Percentiles rank a stretch among this genome's conserved stretches.
These are phyloP conservation scores for Colletotrichum sp. DNA, from an alignment of 2,329 filamentous ascomycete species.

Conservation along the genomic window DNA sequence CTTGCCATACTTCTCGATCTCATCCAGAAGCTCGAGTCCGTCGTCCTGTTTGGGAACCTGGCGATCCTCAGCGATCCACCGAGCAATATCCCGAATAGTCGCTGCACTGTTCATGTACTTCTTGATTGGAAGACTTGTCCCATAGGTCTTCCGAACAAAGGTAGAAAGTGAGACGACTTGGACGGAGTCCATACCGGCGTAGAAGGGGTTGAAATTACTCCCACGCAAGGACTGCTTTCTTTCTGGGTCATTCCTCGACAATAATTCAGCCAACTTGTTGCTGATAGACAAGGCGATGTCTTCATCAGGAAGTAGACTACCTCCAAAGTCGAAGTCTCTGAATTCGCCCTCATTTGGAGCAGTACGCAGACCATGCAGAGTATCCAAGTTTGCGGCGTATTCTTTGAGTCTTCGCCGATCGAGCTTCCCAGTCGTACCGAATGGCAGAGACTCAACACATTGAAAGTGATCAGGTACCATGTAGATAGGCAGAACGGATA, in stretches of 20 bases:
- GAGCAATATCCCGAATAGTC: neutral
- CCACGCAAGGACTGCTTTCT: neutral
- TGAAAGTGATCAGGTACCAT: conserved; percentile 27
- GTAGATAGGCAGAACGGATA: conserved; percentile 20
- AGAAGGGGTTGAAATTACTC: conserved; percentile 5
- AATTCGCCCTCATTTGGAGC: neutral
- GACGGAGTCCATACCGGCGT: conserved; percentile 15
- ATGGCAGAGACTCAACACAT: conserved; percentile 18
- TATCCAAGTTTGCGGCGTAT: neutral
- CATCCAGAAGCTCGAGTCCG: neutral
- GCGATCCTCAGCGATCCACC: neutral
- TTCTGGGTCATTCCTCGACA: neutral
- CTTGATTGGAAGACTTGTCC: neutral
- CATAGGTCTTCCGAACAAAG: neutral
- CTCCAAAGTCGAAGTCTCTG: neutral
- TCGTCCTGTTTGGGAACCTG: neutral
- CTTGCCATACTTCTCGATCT: neutral
- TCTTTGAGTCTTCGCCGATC: conserved; percentile 13
- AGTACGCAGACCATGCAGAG: neutral
- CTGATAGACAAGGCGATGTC: neutral
- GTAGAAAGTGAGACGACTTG: conserved; percentile 10
- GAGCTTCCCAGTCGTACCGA: conserved; percentile 24
- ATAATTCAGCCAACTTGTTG: neutral
- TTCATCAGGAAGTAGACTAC: neutral
- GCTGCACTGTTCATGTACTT: conserved; percentile 8